Conservation (phyloP, 768 basidiomycete genomes). For the Mycena rebaudengoi region DNA sequence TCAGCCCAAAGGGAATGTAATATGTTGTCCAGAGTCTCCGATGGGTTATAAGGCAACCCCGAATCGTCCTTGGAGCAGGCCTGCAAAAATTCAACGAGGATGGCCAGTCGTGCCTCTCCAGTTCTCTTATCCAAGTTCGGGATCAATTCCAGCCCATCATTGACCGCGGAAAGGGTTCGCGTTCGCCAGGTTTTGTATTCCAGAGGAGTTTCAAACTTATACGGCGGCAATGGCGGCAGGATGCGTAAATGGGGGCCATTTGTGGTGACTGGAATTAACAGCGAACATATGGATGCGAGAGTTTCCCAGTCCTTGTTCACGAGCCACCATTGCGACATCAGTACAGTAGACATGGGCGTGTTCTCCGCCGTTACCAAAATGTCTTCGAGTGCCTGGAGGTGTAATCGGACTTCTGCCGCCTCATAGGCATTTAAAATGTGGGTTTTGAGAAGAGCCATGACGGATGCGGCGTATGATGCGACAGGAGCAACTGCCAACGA, state of each 20-base stretch:
- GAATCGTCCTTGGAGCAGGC: background rate
- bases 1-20: slow-evolving; percentile 4
- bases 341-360: background rate
- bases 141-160: background rate
- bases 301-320: slow-evolving; percentile 18
- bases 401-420: background rate
- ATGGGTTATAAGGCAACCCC: slow-evolving; percentile 10
- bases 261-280: slow-evolving; percentile 6
- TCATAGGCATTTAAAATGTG: slow-evolving; percentile 19
- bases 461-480: slow-evolving; percentile 13
- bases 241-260: slow-evolving; percentile 7
- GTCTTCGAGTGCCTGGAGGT: slow-evolving; percentile 15
- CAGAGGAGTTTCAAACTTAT: background rate
- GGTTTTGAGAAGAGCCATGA: slow-evolving; percentile 19
- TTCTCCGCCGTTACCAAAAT: background rate
- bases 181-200: slow-evolving; percentile 14
- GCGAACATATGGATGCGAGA: slow-evolving; percentile 13
- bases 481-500: slow-evolving; percentile 13
- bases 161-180: slow-evolving; percentile 4
- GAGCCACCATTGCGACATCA: background rate
- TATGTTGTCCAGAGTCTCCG: slow-evolving; percentile 15
- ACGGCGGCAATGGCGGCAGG: slow-evolving; percentile 9
- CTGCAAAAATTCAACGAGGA: slow-evolving; percentile 20
- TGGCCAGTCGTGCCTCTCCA: slow-evolving; percentile 19
- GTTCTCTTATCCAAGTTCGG: slow-evolving; percentile 13